phyloP scores from a whole-genome alignment of 2,329 filamentous ascomycete species.

The Claviceps capensis region DNA sequence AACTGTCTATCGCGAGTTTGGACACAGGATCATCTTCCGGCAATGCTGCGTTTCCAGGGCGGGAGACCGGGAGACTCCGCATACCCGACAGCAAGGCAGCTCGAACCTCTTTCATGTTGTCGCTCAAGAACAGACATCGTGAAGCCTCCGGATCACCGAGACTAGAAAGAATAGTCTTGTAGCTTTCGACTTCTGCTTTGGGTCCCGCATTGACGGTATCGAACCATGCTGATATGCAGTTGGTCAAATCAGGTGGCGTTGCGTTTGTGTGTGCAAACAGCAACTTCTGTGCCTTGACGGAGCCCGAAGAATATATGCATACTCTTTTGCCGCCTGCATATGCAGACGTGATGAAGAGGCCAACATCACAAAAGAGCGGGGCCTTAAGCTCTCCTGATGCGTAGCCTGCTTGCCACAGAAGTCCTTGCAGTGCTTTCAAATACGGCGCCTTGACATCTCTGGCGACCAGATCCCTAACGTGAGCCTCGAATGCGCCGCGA shows the following conservation, averaged over 20 bases:
- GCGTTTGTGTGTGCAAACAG: constrained; percentile 56
- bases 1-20: constrained; percentile 21
- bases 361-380: constrained; percentile 62
- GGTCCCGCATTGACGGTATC: constrained; percentile 70
- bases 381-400: constrained; percentile 53
- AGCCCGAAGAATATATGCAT: constrained; percentile 73
- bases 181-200: constrained; percentile 56
- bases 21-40: constrained; percentile 30
- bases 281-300: constrained; percentile 66
- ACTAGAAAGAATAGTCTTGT: constrained; percentile 44
- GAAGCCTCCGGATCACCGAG: constrained; percentile 29
- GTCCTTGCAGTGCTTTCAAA: constrained; percentile 67
- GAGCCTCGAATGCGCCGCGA: constrained; percentile 45
- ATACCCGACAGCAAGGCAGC: constrained; percentile 51
- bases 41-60: constrained; percentile 58
- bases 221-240: constrained; percentile 52
- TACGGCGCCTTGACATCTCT: constrained; percentile 64
- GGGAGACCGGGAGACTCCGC: constrained; percentile 45
- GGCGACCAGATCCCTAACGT: constrained; percentile 56
- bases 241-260: constrained; percentile 43
- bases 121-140: constrained; percentile 66
- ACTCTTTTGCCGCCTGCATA: constrained; percentile 40
- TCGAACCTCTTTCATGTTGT: constrained; percentile 58
- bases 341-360: constrained; percentile 48
- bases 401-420: constrained; percentile 67